Evolutionary conservation across 495 filamentous ascomycete genomes (phyloP).

Genomic region (Xylaria nigripes): DNA sequence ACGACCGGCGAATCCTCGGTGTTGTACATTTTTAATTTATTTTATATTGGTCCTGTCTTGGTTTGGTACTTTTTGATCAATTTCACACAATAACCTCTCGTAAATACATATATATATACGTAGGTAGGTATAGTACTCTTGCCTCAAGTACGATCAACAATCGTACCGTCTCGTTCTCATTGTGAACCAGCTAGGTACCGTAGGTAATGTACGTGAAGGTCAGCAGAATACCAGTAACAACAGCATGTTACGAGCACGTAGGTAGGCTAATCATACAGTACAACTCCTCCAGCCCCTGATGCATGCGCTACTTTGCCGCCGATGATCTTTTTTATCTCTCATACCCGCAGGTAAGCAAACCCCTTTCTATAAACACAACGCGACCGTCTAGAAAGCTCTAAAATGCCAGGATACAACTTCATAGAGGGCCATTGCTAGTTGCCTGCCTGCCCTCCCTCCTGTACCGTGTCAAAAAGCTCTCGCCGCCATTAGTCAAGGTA

Average conservation of each 20-base stretch:
- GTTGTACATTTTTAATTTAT: background rate
- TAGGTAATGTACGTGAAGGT: too few relatives aligned
- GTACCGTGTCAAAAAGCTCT: background rate
- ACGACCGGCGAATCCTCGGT: slow-evolving; percentile 1
- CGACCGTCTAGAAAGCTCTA: background rate
- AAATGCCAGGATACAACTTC: too few relatives aligned
- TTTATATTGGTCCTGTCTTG: background rate
- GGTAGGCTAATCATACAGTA: background rate
- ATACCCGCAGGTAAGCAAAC: too few relatives aligned
- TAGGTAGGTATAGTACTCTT: too few relatives aligned
- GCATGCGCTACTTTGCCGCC: background rate
- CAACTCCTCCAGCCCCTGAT: background rate
- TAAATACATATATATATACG: too few relatives aligned
- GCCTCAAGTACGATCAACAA: too few relatives aligned
- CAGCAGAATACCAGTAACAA: background rate
- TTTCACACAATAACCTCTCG: too few relatives aligned
- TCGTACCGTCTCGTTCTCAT: too few relatives aligned
- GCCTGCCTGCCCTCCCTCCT: background rate
- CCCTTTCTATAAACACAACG: slow-evolving; percentile 1
- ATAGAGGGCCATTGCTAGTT: too few relatives aligned
- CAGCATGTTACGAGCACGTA: background rate
- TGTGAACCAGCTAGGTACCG: too few relatives aligned
- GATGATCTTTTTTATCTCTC: background rate
- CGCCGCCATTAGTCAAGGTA: slow-evolving; percentile 7
- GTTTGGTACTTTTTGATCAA: too few relatives aligned